Evolutionary conservation across 1,139 yeast genomes (phyloP).

Genomic region (Geotrichum citri-aurantii): DNA sequence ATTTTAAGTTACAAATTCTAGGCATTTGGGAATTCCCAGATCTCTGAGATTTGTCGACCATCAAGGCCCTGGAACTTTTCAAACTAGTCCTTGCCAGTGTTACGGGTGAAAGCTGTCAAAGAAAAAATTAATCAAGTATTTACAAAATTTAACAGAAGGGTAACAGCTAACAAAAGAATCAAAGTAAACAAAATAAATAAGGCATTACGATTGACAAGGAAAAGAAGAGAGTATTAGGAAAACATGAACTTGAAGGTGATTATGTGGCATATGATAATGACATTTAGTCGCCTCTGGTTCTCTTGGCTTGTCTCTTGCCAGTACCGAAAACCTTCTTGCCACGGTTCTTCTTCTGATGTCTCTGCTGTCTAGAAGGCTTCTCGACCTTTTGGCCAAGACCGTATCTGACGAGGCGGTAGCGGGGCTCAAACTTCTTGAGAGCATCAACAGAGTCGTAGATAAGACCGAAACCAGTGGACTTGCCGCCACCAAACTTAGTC

Average conservation of each 20-base stretch:
- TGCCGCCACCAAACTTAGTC: slow-evolving; percentile 99
- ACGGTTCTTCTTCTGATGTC: slow-evolving; percentile 99
- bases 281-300: slow-evolving; percentile 22
- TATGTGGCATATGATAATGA: neutral
- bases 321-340: slow-evolving; percentile 99
- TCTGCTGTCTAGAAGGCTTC: slow-evolving; percentile 98
- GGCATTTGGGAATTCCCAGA: neutral
- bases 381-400: slow-evolving; percentile 95
- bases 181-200: neutral
- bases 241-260: neutral
- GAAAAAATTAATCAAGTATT: too few relatives aligned
- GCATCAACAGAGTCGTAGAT: slow-evolving; percentile 98
- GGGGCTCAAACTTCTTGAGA: slow-evolving; percentile 98
- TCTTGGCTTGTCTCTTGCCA: slow-evolving; percentile 87
- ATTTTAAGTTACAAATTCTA: neutral
- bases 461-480: slow-evolving; percentile 98
- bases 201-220: neutral
- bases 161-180: neutral
- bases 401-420: slow-evolving; percentile 98
- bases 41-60: neutral
- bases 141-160: neutral
- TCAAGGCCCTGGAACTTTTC: neutral
- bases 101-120: neutral
- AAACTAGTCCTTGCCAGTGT: neutral
- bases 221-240: neutral